Base-by-base conservation (phyloP, 352 stramenopile species). In the Blastocystis sp. region DNA sequence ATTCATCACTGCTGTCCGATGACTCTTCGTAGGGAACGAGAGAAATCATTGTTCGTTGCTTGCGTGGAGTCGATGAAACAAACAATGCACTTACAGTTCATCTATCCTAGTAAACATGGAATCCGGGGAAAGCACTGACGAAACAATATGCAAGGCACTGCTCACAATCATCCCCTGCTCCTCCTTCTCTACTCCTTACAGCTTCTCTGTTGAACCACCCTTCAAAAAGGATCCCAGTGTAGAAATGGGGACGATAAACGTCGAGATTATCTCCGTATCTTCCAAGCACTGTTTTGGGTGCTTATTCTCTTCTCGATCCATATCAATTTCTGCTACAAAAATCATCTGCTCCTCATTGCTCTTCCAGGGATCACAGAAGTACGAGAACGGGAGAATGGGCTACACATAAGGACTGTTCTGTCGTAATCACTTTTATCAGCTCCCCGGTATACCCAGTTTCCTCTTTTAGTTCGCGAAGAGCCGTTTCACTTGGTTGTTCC, bases 291-390 rank as follows among this genome's bases (percentile, higher is more conserved):
- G 74, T 21, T 52, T 11, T 21, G 74, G 74, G 66, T 21, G 5
- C 74, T 69, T 66, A n/a, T 84, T 84, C 1, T 62, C 53, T 14
- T 56, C 28, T n/a, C 28, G 21, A 28, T 84, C 74, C 34, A 84
- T 64, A 52, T 84, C 74, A 17, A 84, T 52, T 52, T 84, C 74
- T 14, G 56, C 53, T n/a, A 84, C 28, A 9, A 53, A 67, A 23
- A 56, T 2, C 34, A 67, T 23, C 43, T 84, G 74, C 38, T 84
- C 52, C 45, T 84, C 74, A 70, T 84, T 84, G 34, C 74, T 84
- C 34, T 84, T 84, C 74, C 74, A 84, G 21, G 74, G 74, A 69
- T 84, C 74, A 4, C 14, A 69, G 34, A 59, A 84, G 38, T 70
- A 84, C 0, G 74, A 53, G 43, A 84, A 69, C 1, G 40, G n/a